These are phyloP conservation scores for Diaporthe velutina DNA, from an alignment of 2,329 filamentous ascomycete genomes.

Conservation along the genomic window DNA sequence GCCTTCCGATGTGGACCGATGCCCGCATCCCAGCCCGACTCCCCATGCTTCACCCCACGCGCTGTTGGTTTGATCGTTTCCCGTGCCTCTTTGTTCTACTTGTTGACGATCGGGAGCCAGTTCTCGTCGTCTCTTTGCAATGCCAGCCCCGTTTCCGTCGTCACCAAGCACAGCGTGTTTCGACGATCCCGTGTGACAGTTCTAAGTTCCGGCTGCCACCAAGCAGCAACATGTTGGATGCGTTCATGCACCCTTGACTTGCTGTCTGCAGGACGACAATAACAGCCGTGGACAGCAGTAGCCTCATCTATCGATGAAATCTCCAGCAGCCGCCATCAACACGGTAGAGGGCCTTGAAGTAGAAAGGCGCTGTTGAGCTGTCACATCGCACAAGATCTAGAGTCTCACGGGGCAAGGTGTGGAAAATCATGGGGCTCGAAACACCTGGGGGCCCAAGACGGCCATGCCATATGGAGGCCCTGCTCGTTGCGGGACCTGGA, in stretches of 20 bases:
- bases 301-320: conserved; percentile 34
- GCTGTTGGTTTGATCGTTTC: neutral
- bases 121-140: neutral
- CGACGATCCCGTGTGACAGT: conserved; percentile 32
- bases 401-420: conserved; percentile 50
- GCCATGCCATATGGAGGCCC: conserved; percentile 36
- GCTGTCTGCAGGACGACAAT: conserved; percentile 40
- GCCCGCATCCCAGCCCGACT: conserved; percentile 2
- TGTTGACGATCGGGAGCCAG: neutral
- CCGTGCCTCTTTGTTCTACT: neutral
- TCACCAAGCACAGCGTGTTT: neutral
- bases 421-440: conserved; percentile 49
- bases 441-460: conserved; percentile 42
- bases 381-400: conserved; percentile 67
- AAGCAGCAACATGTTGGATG: conserved; percentile 37
- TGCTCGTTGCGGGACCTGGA: conserved; percentile 34
- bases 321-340: conserved; percentile 35
- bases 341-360: conserved; percentile 34
- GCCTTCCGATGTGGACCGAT: conserved; percentile 15
- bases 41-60: neutral
- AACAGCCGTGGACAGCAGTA: conserved; percentile 37
- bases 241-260: conserved; percentile 41
- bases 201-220: conserved; percentile 25
- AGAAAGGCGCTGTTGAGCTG: conserved; percentile 53
- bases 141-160: neutral